Base-by-base conservation (phyloP, 768 basidiomycete genomes). In the Dioszegia hungarica region DNA sequence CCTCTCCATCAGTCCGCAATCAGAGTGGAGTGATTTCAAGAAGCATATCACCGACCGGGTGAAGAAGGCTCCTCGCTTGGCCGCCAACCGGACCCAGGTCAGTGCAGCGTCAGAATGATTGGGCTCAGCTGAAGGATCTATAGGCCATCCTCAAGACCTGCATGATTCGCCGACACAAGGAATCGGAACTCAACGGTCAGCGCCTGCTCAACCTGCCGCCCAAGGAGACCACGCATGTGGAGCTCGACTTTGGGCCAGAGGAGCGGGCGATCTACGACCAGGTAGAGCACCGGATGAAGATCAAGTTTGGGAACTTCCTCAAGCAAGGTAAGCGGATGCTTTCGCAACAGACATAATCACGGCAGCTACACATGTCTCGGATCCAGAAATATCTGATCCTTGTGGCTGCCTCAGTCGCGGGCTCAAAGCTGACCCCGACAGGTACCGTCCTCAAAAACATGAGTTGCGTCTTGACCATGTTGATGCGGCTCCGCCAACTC, bases 361-460 rank as follows among this genome's bases (percentile, higher is more conserved):
- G n/a, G n/a, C n/a, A n/a, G n/a, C n/a, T n/a, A n/a, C n/a, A n/a
- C n/a, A n/a, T n/a, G n/a, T n/a, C n/a, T n/a, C n/a, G n/a, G n/a
- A n/a, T n/a, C n/a, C n/a, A n/a, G n/a, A n/a, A n/a, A n/a, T n/a
- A n/a, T n/a, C n/a, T n/a, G n/a, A n/a, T n/a, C n/a, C n/a, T n/a
- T n/a, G n/a, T n/a, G n/a, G n/a, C n/a, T n/a, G n/a, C n/a, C n/a
- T n/a, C n/a, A n/a, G n/a, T n/a, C n/a, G n/a, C n/a, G n/a, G n/a
- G 17, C 10, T 34, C n/a, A 11, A 25, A 19, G 19, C 39, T 46
- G 24, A 33, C 15, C 33, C 22, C 22, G n/a, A 25, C 38, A 61
- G 66, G 86, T 1, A 86, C 86, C 0, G 85, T 88, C 11, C 75
- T 88, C 36, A 88, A 88, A 72, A 85, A 89, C 83, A 87, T 53